Evolutionary conservation across 352 stramenopile species (phyloP).

Genomic region (Phytophthora lateralis): DNA sequence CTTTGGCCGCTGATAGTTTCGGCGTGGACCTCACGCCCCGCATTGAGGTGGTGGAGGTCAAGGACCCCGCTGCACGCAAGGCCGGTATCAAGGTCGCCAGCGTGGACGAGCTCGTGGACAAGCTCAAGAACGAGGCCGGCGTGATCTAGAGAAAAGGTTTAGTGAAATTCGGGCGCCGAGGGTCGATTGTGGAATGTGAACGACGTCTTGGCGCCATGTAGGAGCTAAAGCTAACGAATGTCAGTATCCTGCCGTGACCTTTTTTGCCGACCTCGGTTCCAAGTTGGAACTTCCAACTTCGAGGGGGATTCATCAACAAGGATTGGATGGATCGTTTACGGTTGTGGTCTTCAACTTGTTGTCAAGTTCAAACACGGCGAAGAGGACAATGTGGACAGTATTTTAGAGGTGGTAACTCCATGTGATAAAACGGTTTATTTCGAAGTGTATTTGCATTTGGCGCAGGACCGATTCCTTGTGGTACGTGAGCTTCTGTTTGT

Average conservation of each 20-base stretch:
- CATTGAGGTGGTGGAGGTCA: slow-evolving; percentile 86
- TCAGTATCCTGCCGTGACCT: slow-evolving; percentile 26
- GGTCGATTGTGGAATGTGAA: background rate
- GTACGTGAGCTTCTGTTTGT: too few species aligned
- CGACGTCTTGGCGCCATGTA: slow-evolving; percentile 3
- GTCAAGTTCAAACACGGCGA: too few species aligned
- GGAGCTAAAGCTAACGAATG: slow-evolving; percentile 16
- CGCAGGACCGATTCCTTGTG: too few species aligned
- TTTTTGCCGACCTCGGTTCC: background rate
- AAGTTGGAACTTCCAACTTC: too few species aligned
- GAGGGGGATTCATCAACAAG: background rate
- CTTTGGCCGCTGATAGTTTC: slow-evolving; percentile 71
- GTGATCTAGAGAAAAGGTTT: slow-evolving; percentile 79
- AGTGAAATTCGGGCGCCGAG: slow-evolving; percentile 1
- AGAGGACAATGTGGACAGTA: too few species aligned
- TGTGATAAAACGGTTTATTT: too few species aligned
- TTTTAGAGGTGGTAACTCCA: too few species aligned
- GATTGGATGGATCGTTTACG: background rate
- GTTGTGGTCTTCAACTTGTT: too few species aligned
- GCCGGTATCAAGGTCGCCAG: slow-evolving; percentile 95
- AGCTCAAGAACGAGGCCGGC: slow-evolving; percentile 95
- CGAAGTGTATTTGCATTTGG: too few species aligned
- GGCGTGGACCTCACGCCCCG: slow-evolving; percentile 75
- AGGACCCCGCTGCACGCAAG: slow-evolving; percentile 92
- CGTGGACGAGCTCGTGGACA: slow-evolving; percentile 96